These are phyloP conservation scores for Rutstroemia sydowiana DNA, from an alignment of 2,329 filamentous ascomycete species.

Conservation along the genomic window DNA sequence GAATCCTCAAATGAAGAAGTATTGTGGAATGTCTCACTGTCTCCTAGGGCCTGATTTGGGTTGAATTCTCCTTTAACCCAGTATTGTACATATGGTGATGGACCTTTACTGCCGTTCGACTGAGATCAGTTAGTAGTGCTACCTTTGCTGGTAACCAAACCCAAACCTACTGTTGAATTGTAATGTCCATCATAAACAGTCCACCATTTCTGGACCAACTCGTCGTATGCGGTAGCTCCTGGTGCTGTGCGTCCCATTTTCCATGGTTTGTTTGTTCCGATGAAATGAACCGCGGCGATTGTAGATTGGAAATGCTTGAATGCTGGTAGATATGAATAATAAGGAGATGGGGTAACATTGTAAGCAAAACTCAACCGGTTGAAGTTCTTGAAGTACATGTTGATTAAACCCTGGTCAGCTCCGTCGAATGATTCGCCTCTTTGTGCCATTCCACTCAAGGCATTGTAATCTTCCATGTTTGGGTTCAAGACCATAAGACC, in stretches of 20 bases:
- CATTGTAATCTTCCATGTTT: slow-evolving; percentile 80
- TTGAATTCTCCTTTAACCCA: slow-evolving; percentile 30
- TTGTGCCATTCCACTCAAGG: slow-evolving; percentile 74
- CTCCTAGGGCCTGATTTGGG: slow-evolving; percentile 19
- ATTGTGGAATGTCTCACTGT: slow-evolving; percentile 22
- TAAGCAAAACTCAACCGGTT: slow-evolving; percentile 90
- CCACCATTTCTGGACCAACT: slow-evolving; percentile 89
- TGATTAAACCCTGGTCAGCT: slow-evolving; percentile 89
- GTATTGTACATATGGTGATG: slow-evolving; percentile 27
- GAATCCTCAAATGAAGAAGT: slow-evolving; percentile 6
- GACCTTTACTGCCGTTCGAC: slow-evolving; percentile 20
- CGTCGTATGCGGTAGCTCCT: slow-evolving; percentile 62
- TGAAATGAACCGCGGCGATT: slow-evolving; percentile 91
- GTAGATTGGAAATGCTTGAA: slow-evolving; percentile 87
- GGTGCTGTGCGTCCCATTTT: slow-evolving; percentile 50
- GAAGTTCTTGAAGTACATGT: slow-evolving; percentile 87
- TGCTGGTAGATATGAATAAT: slow-evolving; percentile 95
- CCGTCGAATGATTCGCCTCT: slow-evolving; percentile 91
- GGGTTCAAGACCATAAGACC: slow-evolving; percentile 89
- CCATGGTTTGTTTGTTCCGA: slow-evolving; percentile 90
- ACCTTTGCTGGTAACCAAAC: slow-evolving; percentile 7
- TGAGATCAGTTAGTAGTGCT: slow-evolving; percentile 11
- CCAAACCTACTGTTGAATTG: slow-evolving; percentile 40
- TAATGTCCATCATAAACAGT: slow-evolving; percentile 87
- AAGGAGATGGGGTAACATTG: slow-evolving; percentile 92